Conservation (phyloP, 2,329 filamentous ascomycete genomes). For the Chaetomiaceae sp. region DNA sequence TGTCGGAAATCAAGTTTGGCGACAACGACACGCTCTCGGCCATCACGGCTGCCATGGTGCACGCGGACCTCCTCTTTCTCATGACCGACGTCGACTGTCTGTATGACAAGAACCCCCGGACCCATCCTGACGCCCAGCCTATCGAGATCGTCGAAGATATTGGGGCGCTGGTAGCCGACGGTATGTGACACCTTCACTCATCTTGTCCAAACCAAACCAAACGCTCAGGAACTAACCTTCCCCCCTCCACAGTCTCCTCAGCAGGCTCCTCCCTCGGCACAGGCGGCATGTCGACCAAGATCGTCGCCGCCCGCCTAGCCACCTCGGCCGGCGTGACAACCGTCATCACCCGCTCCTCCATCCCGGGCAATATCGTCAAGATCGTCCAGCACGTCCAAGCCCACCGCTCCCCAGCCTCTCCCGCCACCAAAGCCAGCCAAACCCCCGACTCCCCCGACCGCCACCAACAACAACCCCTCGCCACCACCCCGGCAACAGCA, state of each 20-base stretch:
- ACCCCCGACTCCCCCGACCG: background rate
- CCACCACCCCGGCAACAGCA: conserved; percentile 34
- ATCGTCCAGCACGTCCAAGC: conserved; percentile 79
- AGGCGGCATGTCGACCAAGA: conserved; percentile 96
- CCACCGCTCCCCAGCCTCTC: conserved; percentile 39
- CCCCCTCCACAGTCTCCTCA: conserved; percentile 81
- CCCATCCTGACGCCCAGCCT: conserved; percentile 75
- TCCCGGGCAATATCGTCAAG: conserved; percentile 81
- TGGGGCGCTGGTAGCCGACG: conserved; percentile 72
- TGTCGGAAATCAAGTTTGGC: conserved; percentile 98
- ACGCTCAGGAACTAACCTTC: background rate
- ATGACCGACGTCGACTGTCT: conserved; percentile 99
- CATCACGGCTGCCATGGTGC: conserved; percentile 95
- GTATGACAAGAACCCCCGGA: conserved; percentile 91
- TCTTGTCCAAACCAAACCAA: too few relatives aligned
- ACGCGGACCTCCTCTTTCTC: conserved; percentile 91
- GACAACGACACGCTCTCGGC: conserved; percentile 97
- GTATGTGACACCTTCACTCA: conserved; percentile 35
- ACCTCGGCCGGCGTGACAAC: conserved; percentile 94
- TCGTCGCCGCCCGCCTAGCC: conserved; percentile 84
- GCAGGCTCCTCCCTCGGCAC: conserved; percentile 87
- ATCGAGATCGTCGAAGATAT: conserved; percentile 95
- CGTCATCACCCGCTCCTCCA: conserved; percentile 90
- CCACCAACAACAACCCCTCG: conserved; percentile 7
- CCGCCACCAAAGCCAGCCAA: conserved; percentile 26